Evolutionary conservation across 2,329 filamentous ascomycete species (phyloP).

Genomic region (Penicillium oxalicum): DNA sequence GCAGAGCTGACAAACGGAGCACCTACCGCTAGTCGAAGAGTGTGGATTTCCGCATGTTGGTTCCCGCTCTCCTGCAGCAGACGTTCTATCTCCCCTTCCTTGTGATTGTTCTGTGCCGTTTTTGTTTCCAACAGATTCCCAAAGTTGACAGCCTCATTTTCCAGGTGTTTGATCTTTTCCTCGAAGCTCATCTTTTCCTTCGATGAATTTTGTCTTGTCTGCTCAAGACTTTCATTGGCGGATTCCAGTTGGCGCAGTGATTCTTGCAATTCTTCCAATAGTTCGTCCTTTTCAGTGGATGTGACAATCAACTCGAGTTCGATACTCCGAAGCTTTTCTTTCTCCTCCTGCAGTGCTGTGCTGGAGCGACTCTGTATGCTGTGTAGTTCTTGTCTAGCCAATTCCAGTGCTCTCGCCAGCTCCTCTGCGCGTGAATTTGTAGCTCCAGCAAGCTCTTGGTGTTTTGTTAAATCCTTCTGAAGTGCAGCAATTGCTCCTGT

Average conservation of each 20-base stretch:
- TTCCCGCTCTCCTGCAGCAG: conserved; percentile 19
- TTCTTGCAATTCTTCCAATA: conserved; percentile 39
- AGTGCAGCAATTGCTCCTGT: conserved; percentile 34
- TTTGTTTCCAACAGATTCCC: conserved; percentile 19
- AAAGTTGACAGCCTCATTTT: conserved; percentile 21
- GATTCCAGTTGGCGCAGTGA: conserved; percentile 22
- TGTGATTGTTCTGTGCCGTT: conserved; percentile 16
- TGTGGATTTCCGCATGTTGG: conserved; percentile 12
- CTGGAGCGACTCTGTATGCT: conserved; percentile 30
- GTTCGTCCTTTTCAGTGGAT: conserved; percentile 42
- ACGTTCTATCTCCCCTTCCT: conserved; percentile 22
- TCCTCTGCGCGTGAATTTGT: conserved; percentile 36
- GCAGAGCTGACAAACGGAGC: not conserved
- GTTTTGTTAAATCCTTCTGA: conserved; percentile 36
- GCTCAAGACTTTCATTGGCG: conserved; percentile 18
- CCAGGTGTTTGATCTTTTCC: conserved; percentile 19
- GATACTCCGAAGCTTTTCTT: conserved; percentile 28
- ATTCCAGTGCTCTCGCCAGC: conserved; percentile 29
- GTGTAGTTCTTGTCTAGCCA: conserved; percentile 33
- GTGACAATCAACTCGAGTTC: conserved; percentile 42
- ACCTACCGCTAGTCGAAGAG: conserved; percentile 21
- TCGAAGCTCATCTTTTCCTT: conserved; percentile 21
- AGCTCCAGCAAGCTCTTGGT: conserved; percentile 33
- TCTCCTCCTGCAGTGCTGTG: conserved; percentile 21
- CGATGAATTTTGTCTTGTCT: conserved; percentile 17